Evolutionary conservation across 352 stramenopile genomes (phyloP), one percentile per base, ranked within the genome.

Genomic region (Thalassiosira livingstoniorum): DNA sequence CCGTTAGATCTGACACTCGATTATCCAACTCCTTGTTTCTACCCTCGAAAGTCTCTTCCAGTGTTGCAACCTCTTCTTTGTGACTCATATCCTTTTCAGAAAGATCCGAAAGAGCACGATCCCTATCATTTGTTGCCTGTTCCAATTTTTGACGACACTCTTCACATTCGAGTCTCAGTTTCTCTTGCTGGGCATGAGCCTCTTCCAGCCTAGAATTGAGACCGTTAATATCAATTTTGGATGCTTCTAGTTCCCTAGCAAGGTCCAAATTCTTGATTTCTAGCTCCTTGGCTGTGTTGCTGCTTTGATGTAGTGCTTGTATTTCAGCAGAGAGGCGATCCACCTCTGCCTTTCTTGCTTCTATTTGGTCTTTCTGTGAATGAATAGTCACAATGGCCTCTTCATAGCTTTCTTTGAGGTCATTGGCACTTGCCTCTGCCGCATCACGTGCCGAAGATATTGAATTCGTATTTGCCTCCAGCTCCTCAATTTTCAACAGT

Each of bases 381-480:
- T 58, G 47, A 58, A 51, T 51, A 10, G 10, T 18, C 42, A 18
- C 42, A 18, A 18, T 51, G 10, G 10, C 42, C 18, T 10, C 42
- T 18, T 51, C 42, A 10, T 18, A 51, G 42, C 42, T 10, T 51
- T 10, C 42, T 18, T 18, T 18, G 18, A 78, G 43, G 15, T 78
- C 34, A 34, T 54, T 39, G 23, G 75, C 55, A 35, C 64, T 47
- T 61, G 42, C 35, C 32, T 73, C 51, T 18, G 71, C 58, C 51
- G 62, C 29, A 31, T 85, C 76, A 23, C 76, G 76, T 45, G 78
- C 76, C 10, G 25, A 21, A 21, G 39, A 55, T 2, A 75, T 39
- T 15, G 47, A 51, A 2, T 78, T 39, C 68, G 70, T 78, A 11
- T 25, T 47, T 27, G 42, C 57, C 0, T 83, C 57, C 54, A 78